Conservation (phyloP, 441 rosid genomes). For the Daphne laureola region DNA sequence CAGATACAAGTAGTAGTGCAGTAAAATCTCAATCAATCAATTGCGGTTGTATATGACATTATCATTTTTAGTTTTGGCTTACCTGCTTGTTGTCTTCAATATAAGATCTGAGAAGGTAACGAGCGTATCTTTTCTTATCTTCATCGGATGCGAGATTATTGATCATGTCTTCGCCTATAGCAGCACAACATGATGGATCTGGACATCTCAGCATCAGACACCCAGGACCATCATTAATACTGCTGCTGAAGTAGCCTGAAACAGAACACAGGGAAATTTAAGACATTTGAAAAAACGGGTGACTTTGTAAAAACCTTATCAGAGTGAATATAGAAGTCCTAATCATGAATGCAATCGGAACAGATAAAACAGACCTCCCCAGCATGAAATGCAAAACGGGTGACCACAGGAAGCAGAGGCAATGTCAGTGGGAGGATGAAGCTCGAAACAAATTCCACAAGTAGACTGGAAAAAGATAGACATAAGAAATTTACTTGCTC, state of each 20-base stretch:
- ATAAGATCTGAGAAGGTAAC: slow-evolving; percentile 47
- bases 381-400: slow-evolving; percentile 45
- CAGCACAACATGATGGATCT: slow-evolving; percentile 46
- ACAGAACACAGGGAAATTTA: neutral
- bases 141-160: slow-evolving; percentile 30
- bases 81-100: slow-evolving; percentile 59
- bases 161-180: slow-evolving; percentile 48
- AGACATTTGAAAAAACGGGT: too few species aligned
- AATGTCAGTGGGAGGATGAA: slow-evolving; percentile 24
- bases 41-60: too few species aligned
- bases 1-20: too few species aligned
- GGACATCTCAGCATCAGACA: slow-evolving; percentile 55
- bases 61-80: neutral
- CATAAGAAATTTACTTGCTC: too few species aligned
- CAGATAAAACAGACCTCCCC: slow-evolving; percentile 32
- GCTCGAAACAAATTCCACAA: slow-evolving; percentile 62
- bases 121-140: slow-evolving; percentile 38
- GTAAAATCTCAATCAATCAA: too few species aligned
- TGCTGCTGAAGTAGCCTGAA: slow-evolving; percentile 40
- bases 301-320: too few species aligned
- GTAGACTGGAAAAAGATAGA: slow-evolving; percentile 23
- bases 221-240: slow-evolving; percentile 59
- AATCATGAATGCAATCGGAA: neutral
- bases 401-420: slow-evolving; percentile 54
- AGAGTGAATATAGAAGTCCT: too few species aligned